A percentile compares a stretch with the other conserved stretches of the same genome.
These are phyloP conservation scores for Rossbeevera mucosa DNA, from an alignment of 768 basidiomycete genomes.

Conservation along the genomic window DNA sequence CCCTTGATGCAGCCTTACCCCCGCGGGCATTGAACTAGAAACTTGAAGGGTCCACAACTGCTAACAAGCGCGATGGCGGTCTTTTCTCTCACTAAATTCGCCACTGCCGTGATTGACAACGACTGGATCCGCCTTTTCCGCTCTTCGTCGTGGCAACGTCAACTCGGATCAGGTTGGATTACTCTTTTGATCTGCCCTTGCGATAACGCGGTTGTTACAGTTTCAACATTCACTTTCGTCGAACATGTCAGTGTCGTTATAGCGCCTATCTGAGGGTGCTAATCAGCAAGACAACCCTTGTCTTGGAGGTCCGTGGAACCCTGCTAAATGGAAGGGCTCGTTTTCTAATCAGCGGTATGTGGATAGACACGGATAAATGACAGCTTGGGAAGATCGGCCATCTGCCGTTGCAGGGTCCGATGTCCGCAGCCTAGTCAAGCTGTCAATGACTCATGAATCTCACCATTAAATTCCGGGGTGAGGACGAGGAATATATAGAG, in stretches of 20 bases:
- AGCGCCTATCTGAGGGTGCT: not conserved
- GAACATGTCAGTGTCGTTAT: not conserved
- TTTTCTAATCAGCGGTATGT: not conserved
- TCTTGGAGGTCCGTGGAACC: not conserved
- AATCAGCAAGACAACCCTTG: not conserved
- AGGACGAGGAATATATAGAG: not conserved
- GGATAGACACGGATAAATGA: not conserved
- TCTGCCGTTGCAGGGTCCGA: not conserved
- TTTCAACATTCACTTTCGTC: not conserved
- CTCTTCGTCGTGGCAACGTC: not conserved
- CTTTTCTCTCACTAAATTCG: not conserved
- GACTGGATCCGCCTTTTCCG: not conserved
- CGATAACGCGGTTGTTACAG: not conserved
- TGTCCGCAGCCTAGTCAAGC: not conserved
- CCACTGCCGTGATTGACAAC: not conserved
- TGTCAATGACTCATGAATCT: not conserved
- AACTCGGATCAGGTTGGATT: not conserved
- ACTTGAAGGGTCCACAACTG: no score
- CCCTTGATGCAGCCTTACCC: not conserved
- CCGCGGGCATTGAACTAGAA: not conserved
- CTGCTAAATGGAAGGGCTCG: not conserved
- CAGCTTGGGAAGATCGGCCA: not conserved
- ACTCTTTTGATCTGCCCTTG: not conserved
- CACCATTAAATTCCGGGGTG: not conserved
- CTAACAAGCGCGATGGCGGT: no score